Conservation (phyloP, 2,329 filamentous ascomycete genomes). For the Ustulina deusta region DNA sequence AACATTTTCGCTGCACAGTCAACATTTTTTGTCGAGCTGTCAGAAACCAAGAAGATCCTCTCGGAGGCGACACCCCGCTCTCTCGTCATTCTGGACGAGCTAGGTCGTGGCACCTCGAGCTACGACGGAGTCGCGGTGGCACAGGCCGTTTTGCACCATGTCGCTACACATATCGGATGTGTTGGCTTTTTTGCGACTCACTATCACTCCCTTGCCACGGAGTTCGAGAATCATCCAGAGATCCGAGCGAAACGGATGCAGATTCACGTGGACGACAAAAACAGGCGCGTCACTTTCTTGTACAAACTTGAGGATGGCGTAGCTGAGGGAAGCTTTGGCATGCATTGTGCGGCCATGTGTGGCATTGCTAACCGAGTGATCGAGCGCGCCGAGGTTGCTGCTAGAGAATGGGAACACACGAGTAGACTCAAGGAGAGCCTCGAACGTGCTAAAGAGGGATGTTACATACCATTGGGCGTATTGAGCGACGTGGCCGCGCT, state of each 20-base stretch:
- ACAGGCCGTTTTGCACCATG: slow-evolving; percentile 95
- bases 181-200: slow-evolving; percentile 98
- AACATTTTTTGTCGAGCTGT: slow-evolving; percentile 97
- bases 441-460: slow-evolving; percentile 81
- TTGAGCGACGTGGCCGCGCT: slow-evolving; percentile 88
- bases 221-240: slow-evolving; percentile 91
- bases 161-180: slow-evolving; percentile 92
- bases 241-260: slow-evolving; percentile 90
- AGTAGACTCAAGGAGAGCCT: slow-evolving; percentile 89
- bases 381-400: slow-evolving; percentile 86
- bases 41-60: slow-evolving; percentile 98
- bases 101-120: slow-evolving; percentile 92
- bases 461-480: slow-evolving; percentile 85
- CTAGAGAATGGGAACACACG: slow-evolving; percentile 94
- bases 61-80: slow-evolving; percentile 93
- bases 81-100: slow-evolving; percentile 95
- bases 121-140: slow-evolving; percentile 98
- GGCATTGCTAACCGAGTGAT: slow-evolving; percentile 88
- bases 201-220: slow-evolving; percentile 92
- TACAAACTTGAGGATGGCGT: slow-evolving; percentile 95
- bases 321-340: slow-evolving; percentile 96
- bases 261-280: slow-evolving; percentile 88
- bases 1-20: slow-evolving; percentile 98
- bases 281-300: slow-evolving; percentile 91
- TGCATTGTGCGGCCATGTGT: slow-evolving; percentile 99